These are phyloP conservation scores for Chiua sp. DNA, from an alignment of 1,284 basidiomycete species.

Conservation along the genomic window DNA sequence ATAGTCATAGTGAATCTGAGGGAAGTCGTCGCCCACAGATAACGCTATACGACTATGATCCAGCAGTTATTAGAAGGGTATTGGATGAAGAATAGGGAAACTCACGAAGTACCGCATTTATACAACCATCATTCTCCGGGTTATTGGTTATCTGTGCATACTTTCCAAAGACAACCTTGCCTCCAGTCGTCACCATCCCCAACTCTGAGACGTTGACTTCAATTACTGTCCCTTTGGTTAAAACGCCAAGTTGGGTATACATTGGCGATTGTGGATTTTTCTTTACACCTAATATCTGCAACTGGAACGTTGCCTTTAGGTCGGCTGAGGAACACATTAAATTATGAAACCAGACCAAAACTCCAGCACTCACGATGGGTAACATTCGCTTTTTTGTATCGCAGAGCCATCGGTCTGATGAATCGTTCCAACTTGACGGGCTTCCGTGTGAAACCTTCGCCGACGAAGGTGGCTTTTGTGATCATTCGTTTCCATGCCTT, in stretches of 20 bases:
- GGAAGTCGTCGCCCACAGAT: no score
- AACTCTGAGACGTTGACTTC: constrained; percentile 98
- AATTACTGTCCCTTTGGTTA: constrained; percentile 98
- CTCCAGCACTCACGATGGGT: constrained; percentile 86
- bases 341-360: not conserved
- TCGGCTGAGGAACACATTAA: constrained; percentile 64
- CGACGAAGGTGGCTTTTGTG: constrained; percentile 99
- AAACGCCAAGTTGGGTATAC: constrained; percentile 94
- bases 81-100: constrained; percentile 14
- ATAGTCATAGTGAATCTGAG: not conserved
- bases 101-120: constrained; percentile 90
- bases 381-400: constrained; percentile 98
- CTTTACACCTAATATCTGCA: constrained; percentile 98
- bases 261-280: constrained; percentile 99
- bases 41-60: constrained; percentile 31
- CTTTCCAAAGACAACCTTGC: constrained; percentile 92
- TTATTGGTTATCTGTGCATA: constrained; percentile 98
- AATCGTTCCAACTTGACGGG: constrained; percentile 99
- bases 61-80: constrained; percentile 10
- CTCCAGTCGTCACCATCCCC: constrained; percentile 97
- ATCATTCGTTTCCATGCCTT: constrained; percentile 99
- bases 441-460: constrained; percentile 97
- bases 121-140: constrained; percentile 96
- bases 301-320: constrained; percentile 97
- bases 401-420: constrained; percentile 95